These are phyloP conservation scores for Ophioceras dolichostomum DNA, from an alignment of 2,329 filamentous ascomycete genomes.

Conservation along the genomic window DNA sequence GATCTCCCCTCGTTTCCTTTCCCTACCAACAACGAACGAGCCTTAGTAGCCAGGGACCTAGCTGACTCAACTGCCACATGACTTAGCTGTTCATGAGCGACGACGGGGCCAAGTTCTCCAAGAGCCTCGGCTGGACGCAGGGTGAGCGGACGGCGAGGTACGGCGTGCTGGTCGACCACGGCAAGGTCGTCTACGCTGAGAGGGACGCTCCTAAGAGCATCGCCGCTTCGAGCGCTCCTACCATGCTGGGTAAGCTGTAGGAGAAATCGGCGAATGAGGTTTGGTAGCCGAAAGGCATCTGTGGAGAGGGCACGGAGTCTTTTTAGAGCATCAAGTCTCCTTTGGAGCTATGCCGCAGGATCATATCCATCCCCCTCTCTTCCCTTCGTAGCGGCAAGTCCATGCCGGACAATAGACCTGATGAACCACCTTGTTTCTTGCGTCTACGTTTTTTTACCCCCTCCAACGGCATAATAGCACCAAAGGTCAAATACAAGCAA, in stretches of 20 bases:
- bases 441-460: not conserved
- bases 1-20: not conserved
- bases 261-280: too few relatives aligned
- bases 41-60: too few relatives aligned
- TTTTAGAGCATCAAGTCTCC: too few relatives aligned
- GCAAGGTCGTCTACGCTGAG: conserved; percentile 72
- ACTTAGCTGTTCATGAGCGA: conserved; percentile 66
- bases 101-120: conserved; percentile 55
- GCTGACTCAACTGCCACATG: not conserved
- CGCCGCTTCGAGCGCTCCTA: conserved; percentile 38
- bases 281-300: too few relatives aligned
- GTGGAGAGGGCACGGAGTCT: too few relatives aligned
- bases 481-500: not conserved
- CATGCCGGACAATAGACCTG: too few relatives aligned
- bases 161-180: conserved; percentile 71
- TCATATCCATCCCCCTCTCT: too few relatives aligned
- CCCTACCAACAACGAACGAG: not conserved
- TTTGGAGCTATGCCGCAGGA: too few relatives aligned
- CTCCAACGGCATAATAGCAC: not conserved
- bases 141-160: conserved; percentile 68
- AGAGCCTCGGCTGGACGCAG: conserved; percentile 64
- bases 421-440: too few relatives aligned
- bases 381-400: too few relatives aligned
- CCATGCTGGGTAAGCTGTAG: conserved; percentile 41
- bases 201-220: conserved; percentile 45